phyloP scores from a whole-genome alignment of 2,329 filamentous ascomycete genomes.

The Xylariaceae sp. region DNA sequence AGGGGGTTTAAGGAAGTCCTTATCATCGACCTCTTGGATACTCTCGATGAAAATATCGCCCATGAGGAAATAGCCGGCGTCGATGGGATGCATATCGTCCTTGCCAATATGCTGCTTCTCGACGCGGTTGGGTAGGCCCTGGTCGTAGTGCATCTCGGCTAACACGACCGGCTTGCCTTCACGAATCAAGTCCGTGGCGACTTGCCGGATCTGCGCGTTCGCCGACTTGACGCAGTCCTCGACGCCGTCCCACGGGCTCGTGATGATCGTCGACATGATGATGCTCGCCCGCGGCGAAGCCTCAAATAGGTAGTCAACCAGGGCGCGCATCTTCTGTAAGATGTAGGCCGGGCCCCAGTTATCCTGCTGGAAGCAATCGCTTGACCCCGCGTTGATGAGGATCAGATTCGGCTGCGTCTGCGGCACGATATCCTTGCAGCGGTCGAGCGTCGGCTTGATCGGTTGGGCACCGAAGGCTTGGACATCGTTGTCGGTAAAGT shows the following conservation, averaged over 20 bases:
- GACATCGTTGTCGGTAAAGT: conserved; percentile 41
- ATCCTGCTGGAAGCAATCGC: conserved; percentile 38
- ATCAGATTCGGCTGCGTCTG: conserved; percentile 39
- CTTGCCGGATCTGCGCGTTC: conserved; percentile 40
- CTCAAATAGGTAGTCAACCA: conserved; percentile 38
- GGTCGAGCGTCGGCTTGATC: conserved; percentile 37
- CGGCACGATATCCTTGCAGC: conserved; percentile 37
- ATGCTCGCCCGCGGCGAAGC: conserved; percentile 36
- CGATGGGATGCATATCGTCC: conserved; percentile 40
- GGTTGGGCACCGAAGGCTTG: conserved; percentile 39
- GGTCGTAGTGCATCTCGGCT: conserved; percentile 39
- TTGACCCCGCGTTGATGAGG: conserved; percentile 38
- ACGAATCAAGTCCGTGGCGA: conserved; percentile 34
- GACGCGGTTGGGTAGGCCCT: conserved; percentile 36
- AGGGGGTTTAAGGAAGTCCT: conserved; percentile 32
- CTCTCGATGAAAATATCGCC: conserved; percentile 40
- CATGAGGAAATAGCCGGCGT: conserved; percentile 39
- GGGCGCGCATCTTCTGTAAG: conserved; percentile 34
- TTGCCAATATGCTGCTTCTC: conserved; percentile 34
- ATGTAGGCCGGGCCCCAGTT: conserved; percentile 35
- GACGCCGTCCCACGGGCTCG: conserved; percentile 35
- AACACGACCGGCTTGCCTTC: conserved; percentile 36
- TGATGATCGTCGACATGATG: conserved; percentile 40
- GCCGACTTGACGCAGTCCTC: conserved; percentile 37
- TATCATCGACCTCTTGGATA: conserved; percentile 36